phyloP scores from a whole-genome alignment of 306 rosid genomes.

The Cucumis melo region DNA sequence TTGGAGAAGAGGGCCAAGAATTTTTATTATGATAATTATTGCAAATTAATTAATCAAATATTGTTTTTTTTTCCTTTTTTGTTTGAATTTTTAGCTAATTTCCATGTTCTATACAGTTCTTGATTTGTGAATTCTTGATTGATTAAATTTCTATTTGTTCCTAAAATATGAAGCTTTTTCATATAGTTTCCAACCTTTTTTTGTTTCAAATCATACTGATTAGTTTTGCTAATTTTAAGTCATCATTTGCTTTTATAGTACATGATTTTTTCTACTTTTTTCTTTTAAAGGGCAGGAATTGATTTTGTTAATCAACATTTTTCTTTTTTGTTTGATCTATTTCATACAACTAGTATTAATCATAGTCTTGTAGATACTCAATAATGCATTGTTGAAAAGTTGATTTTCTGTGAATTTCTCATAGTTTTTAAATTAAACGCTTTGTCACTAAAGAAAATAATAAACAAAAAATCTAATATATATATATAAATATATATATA shows the following conservation, averaged over 20 bases:
- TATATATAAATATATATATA: no score
- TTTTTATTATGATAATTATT: background rate
- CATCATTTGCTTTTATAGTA: background rate
- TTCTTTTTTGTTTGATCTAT: background rate
- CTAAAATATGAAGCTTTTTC: background rate
- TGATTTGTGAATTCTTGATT: background rate
- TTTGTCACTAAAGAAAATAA: background rate
- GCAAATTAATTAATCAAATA: constrained; percentile 2
- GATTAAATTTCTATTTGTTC: background rate
- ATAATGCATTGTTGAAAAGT: background rate
- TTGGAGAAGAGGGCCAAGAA: background rate
- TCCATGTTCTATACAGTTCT: background rate
- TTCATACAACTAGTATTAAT: background rate
- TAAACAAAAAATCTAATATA: no score
- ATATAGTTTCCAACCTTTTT: background rate
- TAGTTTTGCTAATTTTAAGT: background rate
- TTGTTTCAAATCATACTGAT: background rate
- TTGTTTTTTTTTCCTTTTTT: background rate
- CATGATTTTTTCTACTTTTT: background rate
- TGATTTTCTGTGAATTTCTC: background rate
- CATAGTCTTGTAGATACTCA: background rate
- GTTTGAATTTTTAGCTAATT: background rate
- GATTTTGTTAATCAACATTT: background rate
- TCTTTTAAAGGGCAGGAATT: background rate
- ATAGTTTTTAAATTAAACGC: background rate